Base-by-base conservation (phyloP, 192 early-diverging fungal genomes). In the Radiomyces spectabilis region DNA sequence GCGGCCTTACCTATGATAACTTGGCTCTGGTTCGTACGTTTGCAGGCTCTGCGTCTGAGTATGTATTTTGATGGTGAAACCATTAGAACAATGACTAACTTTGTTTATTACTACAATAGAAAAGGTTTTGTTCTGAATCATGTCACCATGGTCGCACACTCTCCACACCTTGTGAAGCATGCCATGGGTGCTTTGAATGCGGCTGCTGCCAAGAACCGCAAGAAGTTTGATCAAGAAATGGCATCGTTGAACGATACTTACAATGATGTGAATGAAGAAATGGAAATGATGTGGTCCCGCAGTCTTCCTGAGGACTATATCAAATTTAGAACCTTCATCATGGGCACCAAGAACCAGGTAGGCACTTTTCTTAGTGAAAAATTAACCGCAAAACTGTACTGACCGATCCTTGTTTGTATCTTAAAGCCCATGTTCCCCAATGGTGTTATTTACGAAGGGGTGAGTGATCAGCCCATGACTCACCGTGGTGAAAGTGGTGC, bases 241-340 rank as follows among this genome's bases (percentile, higher is more conserved):
- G 47, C 52, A 0, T 62, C 63, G 24, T 72, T 93, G 47, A 67
- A 81, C 18, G 68, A 61, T 1, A 82, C 85, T 4, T 82, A 91
- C 65, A 55, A 68, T 2, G 60, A 59, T 24, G 89, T 92, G 57
- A 93, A 93, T 67, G 60, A 59, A 16, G 81, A 86, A 46, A 82
- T 95, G 85, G 83, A 89, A 30, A 79, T 77, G 26, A 93, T 92
- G 78, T 85, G 90, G 82, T 65, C 71, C 43, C 69, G 77, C n/a
- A 78, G 74, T 19, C 53, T 77, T 19, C 76, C 86, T 21, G 71
- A 61, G 3, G 90, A 89, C 52, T 93, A 95, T 45, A 63, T 82
- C 34, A 84, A 87, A 65, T 95, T 93, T 77, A 74, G 91, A n/a
- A 92, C 92, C 1, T 95, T 91, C 66, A 89, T 95, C 48, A 91